Evolutionary conservation across 2,329 filamentous ascomycete genomes (phyloP).

Genomic region (Daldinia eschscholtzii): DNA sequence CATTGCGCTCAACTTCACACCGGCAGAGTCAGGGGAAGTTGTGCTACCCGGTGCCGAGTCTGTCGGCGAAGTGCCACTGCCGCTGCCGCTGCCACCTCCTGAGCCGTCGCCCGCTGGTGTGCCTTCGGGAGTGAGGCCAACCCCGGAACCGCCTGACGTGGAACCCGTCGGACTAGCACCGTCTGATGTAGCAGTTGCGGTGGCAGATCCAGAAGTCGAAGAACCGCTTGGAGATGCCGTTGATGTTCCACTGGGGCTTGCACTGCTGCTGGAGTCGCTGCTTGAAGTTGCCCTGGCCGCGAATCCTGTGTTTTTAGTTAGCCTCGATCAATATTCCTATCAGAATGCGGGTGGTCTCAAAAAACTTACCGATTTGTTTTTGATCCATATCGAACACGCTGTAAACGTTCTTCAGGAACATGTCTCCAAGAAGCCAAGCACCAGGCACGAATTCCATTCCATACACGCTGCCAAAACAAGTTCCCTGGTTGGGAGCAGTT

Average conservation of each 20-base stretch:
- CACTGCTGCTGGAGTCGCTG: slow-evolving; percentile 21
- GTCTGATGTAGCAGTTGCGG: slow-evolving; percentile 32
- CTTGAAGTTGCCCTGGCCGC: slow-evolving; percentile 51
- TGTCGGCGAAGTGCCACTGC: slow-evolving; percentile 40
- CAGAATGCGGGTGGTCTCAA: neutral
- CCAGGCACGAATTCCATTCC: slow-evolving; percentile 75
- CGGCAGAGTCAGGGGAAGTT: slow-evolving; percentile 44
- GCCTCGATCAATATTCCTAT: slow-evolving; percentile 11
- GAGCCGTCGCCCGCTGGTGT: slow-evolving; percentile 50
- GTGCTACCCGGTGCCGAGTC: slow-evolving; percentile 30
- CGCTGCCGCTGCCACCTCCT: slow-evolving; percentile 41
- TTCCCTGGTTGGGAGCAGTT: slow-evolving; percentile 58
- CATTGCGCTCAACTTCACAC: slow-evolving; percentile 41
- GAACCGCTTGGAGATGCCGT: slow-evolving; percentile 37
- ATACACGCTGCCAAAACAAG: slow-evolving; percentile 79
- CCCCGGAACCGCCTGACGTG: slow-evolving; percentile 33
- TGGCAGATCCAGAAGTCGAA: slow-evolving; percentile 26
- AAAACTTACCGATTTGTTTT: slow-evolving; percentile 69
- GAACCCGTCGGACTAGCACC: neutral
- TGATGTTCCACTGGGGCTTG: slow-evolving; percentile 42
- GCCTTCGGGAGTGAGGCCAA: slow-evolving; percentile 56
- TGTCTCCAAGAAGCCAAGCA: slow-evolving; percentile 85
- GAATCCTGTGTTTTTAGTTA: slow-evolving; percentile 52
- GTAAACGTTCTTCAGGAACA: slow-evolving; percentile 92
- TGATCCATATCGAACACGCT: slow-evolving; percentile 83